A percentile compares a stretch with the other conserved stretches of the same genome.
Conservation (phyloP, 805 yeast genomes). For the Myxozyma melibiosi region DNA sequence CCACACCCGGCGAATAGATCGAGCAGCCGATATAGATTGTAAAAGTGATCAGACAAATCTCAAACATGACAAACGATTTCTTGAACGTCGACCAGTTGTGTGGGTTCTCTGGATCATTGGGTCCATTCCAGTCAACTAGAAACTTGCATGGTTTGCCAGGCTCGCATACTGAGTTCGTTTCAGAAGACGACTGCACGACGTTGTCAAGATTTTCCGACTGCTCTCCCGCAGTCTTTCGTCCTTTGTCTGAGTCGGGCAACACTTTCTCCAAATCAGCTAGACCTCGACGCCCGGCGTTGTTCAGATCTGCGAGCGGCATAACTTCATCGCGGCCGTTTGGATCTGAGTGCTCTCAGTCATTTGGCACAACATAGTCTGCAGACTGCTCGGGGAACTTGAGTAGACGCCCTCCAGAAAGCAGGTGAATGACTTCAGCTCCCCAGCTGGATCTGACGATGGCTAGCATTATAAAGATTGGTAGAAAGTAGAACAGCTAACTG, state of each 20-base stretch:
- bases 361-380: conserved; percentile 15
- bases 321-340: not conserved
- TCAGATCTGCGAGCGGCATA: not conserved
- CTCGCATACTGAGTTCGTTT: not conserved
- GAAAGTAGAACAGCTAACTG: too few species aligned
- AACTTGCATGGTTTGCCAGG: not conserved
- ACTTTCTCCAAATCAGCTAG: not conserved
- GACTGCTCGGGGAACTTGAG: conserved; percentile 19
- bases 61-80: conserved; percentile 46
- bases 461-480: not conserved
- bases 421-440: conserved; percentile 20
- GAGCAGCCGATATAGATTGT: conserved; percentile 62
- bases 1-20: conserved; percentile 56
- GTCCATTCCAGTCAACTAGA: conserved; percentile 32
- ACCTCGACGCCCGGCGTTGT: not conserved
- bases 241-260: not conserved
- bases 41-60: conserved; percentile 52
- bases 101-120: conserved; percentile 47
- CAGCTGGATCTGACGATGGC: conserved; percentile 14
- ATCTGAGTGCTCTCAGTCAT: not conserved
- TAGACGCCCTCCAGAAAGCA: conserved; percentile 20
- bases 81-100: conserved; percentile 54
- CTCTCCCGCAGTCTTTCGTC: not conserved
- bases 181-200: not conserved
- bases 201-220: not conserved